A percentile compares a stretch with the other conserved stretches of the same genome.
Conservation (phyloP, 2,329 filamentous ascomycete genomes). For the Stachybotrys chlorohalonatus region DNA sequence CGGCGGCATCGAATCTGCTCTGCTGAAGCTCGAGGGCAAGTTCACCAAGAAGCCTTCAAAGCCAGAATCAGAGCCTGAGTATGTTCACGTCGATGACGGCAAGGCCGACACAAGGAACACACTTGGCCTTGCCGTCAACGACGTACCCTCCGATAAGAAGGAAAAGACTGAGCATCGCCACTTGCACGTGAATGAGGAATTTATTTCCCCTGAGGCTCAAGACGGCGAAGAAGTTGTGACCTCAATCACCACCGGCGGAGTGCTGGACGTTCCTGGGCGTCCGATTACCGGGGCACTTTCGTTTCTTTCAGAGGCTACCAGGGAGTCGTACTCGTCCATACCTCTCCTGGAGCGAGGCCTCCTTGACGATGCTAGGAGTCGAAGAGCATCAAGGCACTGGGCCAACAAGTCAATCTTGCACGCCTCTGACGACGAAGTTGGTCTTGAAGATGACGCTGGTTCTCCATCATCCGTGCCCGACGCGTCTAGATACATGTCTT, state of each 20-base stretch:
- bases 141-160: constrained; percentile 11
- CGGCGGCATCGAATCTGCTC: constrained; percentile 83
- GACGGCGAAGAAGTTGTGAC: constrained; percentile 11
- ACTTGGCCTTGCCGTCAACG: not conserved
- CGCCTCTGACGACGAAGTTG: constrained; percentile 32
- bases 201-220: constrained; percentile 9
- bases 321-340: constrained; percentile 67
- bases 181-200: constrained; percentile 33
- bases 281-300: constrained; percentile 30
- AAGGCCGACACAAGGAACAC: not conserved
- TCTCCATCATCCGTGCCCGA: constrained; percentile 5
- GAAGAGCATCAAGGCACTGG: constrained; percentile 37
- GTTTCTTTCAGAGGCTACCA: constrained; percentile 52
- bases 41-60: constrained; percentile 49
- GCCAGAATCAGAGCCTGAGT: constrained; percentile 15
- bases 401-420: constrained; percentile 45
- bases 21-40: constrained; percentile 86
- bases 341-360: constrained; percentile 65
- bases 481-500: constrained; percentile 31
- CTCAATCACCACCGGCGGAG: constrained; percentile 6
- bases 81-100: not conserved
- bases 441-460: constrained; percentile 10
- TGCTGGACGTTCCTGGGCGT: constrained; percentile 13
- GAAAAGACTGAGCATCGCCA: constrained; percentile 38
- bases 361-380: constrained; percentile 39